Conservation (phyloP, 345 rosid species). For the Carallia brachiata region DNA sequence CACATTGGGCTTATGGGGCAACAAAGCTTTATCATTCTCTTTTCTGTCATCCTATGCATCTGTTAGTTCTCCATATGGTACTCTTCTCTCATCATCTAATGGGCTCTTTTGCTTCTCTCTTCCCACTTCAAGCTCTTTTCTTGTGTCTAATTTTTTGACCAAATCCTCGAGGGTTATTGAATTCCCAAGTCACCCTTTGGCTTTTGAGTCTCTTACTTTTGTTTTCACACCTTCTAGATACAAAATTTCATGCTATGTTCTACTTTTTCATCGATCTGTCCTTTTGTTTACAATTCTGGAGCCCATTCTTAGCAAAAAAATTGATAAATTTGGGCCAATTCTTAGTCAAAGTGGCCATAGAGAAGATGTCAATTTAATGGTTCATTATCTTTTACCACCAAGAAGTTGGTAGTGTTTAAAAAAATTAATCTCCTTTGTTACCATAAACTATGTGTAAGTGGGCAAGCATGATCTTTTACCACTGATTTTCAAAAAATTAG, state of each 20-base stretch:
- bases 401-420: no score
- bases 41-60: constrained; percentile 21
- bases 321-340: constrained; percentile 40
- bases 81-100: constrained; percentile 62
- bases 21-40: constrained; percentile 40
- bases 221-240: constrained; percentile 48
- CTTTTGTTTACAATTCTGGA: constrained; percentile 60
- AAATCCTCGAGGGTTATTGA: constrained; percentile 54
- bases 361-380: constrained; percentile 59
- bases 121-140: constrained; percentile 46
- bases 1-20: constrained; percentile 49
- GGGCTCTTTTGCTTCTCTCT: constrained; percentile 65
- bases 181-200: constrained; percentile 63
- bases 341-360: constrained; percentile 44
- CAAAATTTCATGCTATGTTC: constrained; percentile 60
- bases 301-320: constrained; percentile 44
- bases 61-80: constrained; percentile 16
- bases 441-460: no score
- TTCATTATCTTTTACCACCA: constrained; percentile 51
- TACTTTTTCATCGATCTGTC: constrained; percentile 29
- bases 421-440: no score
- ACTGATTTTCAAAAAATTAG: no score
- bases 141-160: constrained; percentile 61
- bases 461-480: no score
- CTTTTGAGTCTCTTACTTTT: constrained; percentile 59